phyloP scores from a whole-genome alignment of 2,329 filamentous ascomycete species.

The Diaporthe sp. region DNA sequence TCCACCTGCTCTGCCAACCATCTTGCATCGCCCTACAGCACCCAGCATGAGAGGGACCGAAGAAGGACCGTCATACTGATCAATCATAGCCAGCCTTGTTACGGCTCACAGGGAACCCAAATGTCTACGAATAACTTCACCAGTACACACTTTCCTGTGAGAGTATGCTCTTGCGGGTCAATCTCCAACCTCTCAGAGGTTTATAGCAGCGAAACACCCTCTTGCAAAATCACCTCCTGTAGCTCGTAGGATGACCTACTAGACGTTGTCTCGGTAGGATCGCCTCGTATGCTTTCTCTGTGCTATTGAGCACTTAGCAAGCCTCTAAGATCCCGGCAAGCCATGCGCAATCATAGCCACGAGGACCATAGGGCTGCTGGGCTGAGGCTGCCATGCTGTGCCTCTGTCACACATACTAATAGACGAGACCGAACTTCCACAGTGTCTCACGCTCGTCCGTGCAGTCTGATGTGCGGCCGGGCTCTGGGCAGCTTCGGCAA shows the following conservation, averaged over 20 bases:
- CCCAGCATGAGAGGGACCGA: constrained; percentile 34
- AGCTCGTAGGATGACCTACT: background rate
- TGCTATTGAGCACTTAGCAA: background rate
- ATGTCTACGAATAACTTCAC: background rate
- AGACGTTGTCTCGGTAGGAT: background rate
- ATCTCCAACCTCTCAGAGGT: too few relatives aligned
- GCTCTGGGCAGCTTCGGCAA: constrained; percentile 25
- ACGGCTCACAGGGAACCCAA: background rate
- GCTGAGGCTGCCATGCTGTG: constrained; percentile 29
- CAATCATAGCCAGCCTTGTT: background rate
- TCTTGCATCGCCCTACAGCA: constrained; percentile 18
- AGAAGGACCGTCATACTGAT: constrained; percentile 32
- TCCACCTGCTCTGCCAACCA: constrained; percentile 33
- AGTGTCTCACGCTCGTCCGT: background rate
- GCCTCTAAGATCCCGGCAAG: background rate
- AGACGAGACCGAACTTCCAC: constrained; percentile 38
- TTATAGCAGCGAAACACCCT: background rate
- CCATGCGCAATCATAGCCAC: background rate
- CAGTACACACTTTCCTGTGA: background rate
- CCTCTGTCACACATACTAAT: constrained; percentile 7
- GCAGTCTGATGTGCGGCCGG: background rate
- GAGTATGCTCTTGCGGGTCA: background rate
- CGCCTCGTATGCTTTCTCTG: background rate
- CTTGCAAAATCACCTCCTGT: background rate
- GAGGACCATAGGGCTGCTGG: constrained; percentile 28